Evolutionary conservation across 768 basidiomycete species (phyloP).

Genomic region (Chalciporus piperatus): DNA sequence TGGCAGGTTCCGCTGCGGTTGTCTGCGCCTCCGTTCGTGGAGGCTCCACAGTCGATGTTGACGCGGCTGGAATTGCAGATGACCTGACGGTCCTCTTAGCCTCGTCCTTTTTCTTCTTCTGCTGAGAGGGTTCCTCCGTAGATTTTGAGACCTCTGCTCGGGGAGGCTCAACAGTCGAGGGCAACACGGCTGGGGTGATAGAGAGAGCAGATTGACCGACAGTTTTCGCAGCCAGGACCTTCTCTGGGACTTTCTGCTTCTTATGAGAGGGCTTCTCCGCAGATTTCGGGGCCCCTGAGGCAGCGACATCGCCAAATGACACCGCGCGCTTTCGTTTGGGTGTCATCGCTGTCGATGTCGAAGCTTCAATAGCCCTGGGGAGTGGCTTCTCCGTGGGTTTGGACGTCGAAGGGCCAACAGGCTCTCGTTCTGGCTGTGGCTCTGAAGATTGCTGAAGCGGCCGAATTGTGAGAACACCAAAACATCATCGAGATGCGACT

Average conservation of each 20-base stretch:
- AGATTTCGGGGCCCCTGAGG: neutral
- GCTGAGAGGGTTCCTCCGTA: neutral
- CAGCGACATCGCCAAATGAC: constrained; percentile 1
- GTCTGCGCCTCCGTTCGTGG: neutral
- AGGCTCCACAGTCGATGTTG: neutral
- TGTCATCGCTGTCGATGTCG: neutral
- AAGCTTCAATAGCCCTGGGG: no score
- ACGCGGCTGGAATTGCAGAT: neutral
- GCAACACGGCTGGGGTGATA: no score
- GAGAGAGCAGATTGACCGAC: neutral
- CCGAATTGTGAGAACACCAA: neutral
- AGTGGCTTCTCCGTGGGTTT: no score
- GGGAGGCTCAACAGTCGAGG: neutral
- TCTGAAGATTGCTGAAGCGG: neutral
- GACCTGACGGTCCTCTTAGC: neutral
- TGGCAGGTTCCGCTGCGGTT: constrained; percentile 7
- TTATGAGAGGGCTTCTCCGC: constrained; percentile 1
- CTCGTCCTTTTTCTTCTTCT: neutral
- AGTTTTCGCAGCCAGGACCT: neutral
- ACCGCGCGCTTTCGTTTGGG: constrained; percentile 28
- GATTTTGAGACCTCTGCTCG: neutral
- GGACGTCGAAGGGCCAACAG: no score
- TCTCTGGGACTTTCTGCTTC: constrained; percentile 5
- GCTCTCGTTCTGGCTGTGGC: neutral
- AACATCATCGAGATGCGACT: no score